Base-by-base conservation (phyloP, 2,329 filamentous ascomycete species). In the Rachicladosporium sp. region DNA sequence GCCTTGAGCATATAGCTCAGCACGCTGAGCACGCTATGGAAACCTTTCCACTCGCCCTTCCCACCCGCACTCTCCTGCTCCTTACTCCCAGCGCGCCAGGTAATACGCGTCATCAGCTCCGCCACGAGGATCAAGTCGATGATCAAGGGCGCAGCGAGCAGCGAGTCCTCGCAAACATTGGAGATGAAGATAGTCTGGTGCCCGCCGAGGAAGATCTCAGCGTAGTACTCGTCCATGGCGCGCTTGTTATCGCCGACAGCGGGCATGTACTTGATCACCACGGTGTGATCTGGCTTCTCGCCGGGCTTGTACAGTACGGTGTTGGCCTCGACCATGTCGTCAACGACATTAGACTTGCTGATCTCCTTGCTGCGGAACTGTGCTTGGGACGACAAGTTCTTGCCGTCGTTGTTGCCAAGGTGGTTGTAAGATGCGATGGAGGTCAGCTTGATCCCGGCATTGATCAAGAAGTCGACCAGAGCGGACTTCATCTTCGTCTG, bases 401-500 rank as follows among this genome's bases (percentile, higher is more conserved):
- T 95, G 70, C 91, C 91, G 61, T 98, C 89, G 60, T 98, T 98
- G 77, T 98, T 98, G 57, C 91, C 91, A 41, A 98, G 79, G 64
- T 98, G 91, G 71, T 98, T 98, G 78, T 98, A 98, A 67, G 84
- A 93, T 49, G 91, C 86, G 67, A 98, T 96, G 31, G 88, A 94
- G 43, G 89, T 96, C 58, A 98, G 78, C 71, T 94, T 95, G 75
- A 98, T 96, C 61, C 91, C 91, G 35, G 91, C 91, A 62, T 80
- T 95, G 78, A 98, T 94, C 61, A 98, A 68, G 70, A 98, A 98
- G 67, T 98, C 91, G 34, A 96, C 91, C 23, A 98, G 78, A 12
- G 91, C 91, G 44, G 91, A 96, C 71, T 98, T 98, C 91, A 98
- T 98, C 79, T 98, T 98, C 62, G 91, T 98, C 73, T 98, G 91